Percentiles rank a stretch among this genome's conserved stretches.
phyloP scores from a whole-genome alignment of 1,284 basidiomycete genomes.

The Anthracocystis setariae region DNA sequence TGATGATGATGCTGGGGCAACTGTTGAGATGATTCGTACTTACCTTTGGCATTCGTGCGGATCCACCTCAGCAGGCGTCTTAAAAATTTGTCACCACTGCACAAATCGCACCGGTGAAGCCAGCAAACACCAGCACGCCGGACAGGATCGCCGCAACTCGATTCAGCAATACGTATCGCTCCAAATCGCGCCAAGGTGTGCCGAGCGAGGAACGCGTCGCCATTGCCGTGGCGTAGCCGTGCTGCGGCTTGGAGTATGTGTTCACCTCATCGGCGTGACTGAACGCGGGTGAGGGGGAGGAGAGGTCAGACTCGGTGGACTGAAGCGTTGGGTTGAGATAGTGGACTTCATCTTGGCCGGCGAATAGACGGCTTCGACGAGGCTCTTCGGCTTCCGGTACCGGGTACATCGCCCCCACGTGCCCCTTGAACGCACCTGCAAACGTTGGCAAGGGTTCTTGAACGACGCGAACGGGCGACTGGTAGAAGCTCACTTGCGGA shows the following conservation, averaged over 20 bases:
- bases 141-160: slow-evolving; percentile 48
- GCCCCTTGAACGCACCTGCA: slow-evolving; percentile 1
- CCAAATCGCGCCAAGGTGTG: slow-evolving; percentile 35
- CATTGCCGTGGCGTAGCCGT: slow-evolving; percentile 14
- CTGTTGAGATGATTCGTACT: slow-evolving; percentile 36
- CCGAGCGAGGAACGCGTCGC: slow-evolving; percentile 7
- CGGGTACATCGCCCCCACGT: slow-evolving; percentile 11
- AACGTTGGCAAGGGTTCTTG: slow-evolving; percentile 17
- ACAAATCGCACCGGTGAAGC: slow-evolving; percentile 47
- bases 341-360: slow-evolving; percentile 4
- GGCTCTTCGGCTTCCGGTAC: slow-evolving; percentile 23
- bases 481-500: slow-evolving; percentile 49
- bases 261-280: slow-evolving; percentile 4
- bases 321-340: background rate
- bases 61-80: slow-evolving; percentile 53
- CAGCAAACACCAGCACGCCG: slow-evolving; percentile 48
- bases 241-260: background rate
- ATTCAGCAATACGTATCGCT: slow-evolving; percentile 54
- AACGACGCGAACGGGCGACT: slow-evolving; percentile 43
- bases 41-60: slow-evolving; percentile 30
- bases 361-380: slow-evolving; percentile 23
- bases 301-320: background rate
- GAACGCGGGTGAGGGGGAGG: slow-evolving; percentile 5
- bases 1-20: slow-evolving; percentile 30
- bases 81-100: slow-evolving; percentile 57